Conservation (phyloP, 176 grass and related monocot species). For the Aegilops tauschii region DNA sequence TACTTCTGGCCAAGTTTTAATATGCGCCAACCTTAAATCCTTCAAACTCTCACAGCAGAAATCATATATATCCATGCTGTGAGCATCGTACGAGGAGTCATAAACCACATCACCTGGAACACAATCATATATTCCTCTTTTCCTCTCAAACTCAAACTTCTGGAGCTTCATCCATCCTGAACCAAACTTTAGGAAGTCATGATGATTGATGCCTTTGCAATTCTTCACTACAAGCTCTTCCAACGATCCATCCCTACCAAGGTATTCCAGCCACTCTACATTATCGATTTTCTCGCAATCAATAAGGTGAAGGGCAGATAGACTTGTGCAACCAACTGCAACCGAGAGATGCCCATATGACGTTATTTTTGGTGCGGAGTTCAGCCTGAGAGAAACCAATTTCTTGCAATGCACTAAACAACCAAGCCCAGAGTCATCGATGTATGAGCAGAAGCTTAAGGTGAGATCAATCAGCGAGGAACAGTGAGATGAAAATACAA, state of each 20-base stretch:
- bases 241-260: neutral
- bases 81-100: neutral
- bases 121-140: neutral
- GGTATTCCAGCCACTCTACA: neutral
- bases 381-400: neutral
- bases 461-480: conserved; percentile 40
- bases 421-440: neutral
- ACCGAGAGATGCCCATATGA: neutral
- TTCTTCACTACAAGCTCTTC: conserved; percentile 1
- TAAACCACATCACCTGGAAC: neutral
- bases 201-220: neutral
- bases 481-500: conserved; percentile 22
- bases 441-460: neutral
- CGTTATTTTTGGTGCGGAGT: neutral
- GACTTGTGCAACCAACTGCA: neutral
- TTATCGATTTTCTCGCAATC: neutral
- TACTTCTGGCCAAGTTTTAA: neutral
- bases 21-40: neutral
- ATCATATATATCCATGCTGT: neutral
- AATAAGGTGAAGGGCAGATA: neutral
- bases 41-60: neutral
- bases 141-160: conserved; percentile 8
- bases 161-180: conserved; percentile 12
- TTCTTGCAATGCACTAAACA: neutral
- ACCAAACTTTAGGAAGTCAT: neutral